These are phyloP conservation scores for Scorias spongiosa DNA, from an alignment of 2,329 filamentous ascomycete species.

Conservation along the genomic window DNA sequence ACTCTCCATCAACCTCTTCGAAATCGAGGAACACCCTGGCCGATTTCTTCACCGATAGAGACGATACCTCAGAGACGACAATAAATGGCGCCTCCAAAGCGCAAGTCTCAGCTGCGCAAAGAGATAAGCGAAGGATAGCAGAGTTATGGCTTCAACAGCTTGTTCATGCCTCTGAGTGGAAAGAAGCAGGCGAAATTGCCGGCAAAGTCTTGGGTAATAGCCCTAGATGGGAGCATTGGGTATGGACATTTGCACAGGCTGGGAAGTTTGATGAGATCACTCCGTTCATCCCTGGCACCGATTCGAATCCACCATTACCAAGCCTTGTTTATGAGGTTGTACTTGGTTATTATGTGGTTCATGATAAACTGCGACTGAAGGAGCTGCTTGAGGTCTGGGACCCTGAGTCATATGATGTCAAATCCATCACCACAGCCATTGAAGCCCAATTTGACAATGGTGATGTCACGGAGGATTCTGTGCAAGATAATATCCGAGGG, in stretches of 20 bases:
- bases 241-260: constrained; percentile 77
- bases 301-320: constrained; percentile 65
- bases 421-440: constrained; percentile 59
- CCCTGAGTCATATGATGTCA: constrained; percentile 66
- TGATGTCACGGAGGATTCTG: constrained; percentile 52
- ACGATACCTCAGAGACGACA: background rate
- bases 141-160: constrained; percentile 88
- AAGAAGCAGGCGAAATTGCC: constrained; percentile 60
- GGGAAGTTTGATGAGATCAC: constrained; percentile 83
- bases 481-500: constrained; percentile 57
- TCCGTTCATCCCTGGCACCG: constrained; percentile 60
- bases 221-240: constrained; percentile 86
- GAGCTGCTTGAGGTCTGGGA: constrained; percentile 74
- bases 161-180: constrained; percentile 60
- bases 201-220: constrained; percentile 69
- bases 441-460: constrained; percentile 68
- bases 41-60: constrained; percentile 52
- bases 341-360: constrained; percentile 72
- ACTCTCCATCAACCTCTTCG: constrained; percentile 28
- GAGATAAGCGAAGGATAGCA: constrained; percentile 79
- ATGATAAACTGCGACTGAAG: constrained; percentile 58
- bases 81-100: background rate
- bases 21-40: constrained; percentile 31
- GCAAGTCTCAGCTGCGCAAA: constrained; percentile 54
- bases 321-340: constrained; percentile 78